Evolutionary conservation across 371 early-diverging fungal species (phyloP).

Genomic region (Coemansia sp.): DNA sequence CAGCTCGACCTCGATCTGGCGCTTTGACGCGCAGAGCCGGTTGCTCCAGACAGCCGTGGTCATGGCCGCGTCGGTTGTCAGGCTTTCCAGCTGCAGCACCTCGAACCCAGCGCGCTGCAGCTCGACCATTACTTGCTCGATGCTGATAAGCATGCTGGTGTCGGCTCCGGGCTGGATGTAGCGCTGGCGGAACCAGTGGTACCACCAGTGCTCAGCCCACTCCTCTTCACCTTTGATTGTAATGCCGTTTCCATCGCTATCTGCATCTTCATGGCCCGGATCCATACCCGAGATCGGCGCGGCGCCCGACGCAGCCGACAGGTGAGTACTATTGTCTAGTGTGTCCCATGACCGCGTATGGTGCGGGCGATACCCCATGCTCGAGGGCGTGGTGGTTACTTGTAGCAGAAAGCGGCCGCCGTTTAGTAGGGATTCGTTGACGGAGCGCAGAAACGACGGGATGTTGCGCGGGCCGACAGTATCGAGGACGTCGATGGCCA

Average conservation of each 20-base stretch:
- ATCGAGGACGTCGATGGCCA: constrained; percentile 45
- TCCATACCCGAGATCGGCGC: not conserved
- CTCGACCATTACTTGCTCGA: constrained; percentile 46
- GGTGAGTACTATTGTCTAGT: constrained; percentile 1
- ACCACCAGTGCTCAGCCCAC: constrained; percentile 51
- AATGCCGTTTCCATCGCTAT: not conserved
- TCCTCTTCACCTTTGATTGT: constrained; percentile 22
- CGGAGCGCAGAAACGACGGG: constrained; percentile 22
- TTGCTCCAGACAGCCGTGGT: constrained; percentile 42
- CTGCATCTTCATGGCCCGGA: not conserved
- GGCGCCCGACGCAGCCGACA: not conserved
- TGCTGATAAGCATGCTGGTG: constrained; percentile 33
- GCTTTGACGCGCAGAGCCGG: constrained; percentile 39
- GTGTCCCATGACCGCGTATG: not conserved
- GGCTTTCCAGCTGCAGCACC: constrained; percentile 44
- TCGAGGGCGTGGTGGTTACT: constrained; percentile 45
- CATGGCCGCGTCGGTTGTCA: constrained; percentile 43
- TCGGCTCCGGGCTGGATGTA: constrained; percentile 47
- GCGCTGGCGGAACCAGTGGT: constrained; percentile 48
- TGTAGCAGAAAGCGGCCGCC: constrained; percentile 42
- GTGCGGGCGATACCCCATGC: constrained; percentile 26
- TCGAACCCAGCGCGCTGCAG: constrained; percentile 48
- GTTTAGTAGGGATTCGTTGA: constrained; percentile 20
- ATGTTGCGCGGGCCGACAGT: constrained; percentile 35
- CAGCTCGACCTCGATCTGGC: constrained; percentile 46